phyloP scores from a whole-genome alignment of 305 asterid species.

The Solanum hybrid region DNA sequence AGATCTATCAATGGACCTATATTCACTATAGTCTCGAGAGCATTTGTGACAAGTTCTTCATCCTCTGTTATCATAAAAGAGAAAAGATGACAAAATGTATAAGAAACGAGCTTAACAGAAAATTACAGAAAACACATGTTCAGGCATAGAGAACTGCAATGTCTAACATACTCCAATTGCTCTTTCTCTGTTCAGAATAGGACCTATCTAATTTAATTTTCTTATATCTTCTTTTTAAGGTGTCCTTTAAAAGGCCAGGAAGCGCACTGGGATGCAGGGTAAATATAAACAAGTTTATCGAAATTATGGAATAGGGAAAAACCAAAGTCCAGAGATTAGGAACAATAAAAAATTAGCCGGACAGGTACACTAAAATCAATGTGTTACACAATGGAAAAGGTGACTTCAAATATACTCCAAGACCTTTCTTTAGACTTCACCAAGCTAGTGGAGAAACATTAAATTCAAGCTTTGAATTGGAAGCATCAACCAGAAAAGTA shows the following conservation, averaged over 20 bases:
- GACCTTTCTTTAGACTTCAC: neutral
- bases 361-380: too few species aligned
- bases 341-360: neutral
- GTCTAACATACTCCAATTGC: neutral
- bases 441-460: neutral
- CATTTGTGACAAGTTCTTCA: slow-evolving; percentile 90
- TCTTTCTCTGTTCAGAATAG: neutral
- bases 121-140: neutral
- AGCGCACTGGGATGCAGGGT: neutral
- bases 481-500: neutral
- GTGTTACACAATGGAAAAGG: neutral
- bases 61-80: slow-evolving; percentile 52
- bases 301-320: neutral
- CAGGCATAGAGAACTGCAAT: neutral
- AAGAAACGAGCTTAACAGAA: neutral
- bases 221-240: neutral
- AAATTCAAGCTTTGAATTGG: neutral
- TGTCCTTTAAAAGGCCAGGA: neutral
- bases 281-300: neutral
- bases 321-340: neutral
- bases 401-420: neutral
- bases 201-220: neutral
- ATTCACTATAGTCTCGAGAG: slow-evolving; percentile 83
- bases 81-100: neutral
- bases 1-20: slow-evolving; percentile 87